A percentile compares a stretch with the other conserved stretches of the same genome.
Conservation (phyloP, 208 protist genomes). For the Acanthamoeba sp. region DNA sequence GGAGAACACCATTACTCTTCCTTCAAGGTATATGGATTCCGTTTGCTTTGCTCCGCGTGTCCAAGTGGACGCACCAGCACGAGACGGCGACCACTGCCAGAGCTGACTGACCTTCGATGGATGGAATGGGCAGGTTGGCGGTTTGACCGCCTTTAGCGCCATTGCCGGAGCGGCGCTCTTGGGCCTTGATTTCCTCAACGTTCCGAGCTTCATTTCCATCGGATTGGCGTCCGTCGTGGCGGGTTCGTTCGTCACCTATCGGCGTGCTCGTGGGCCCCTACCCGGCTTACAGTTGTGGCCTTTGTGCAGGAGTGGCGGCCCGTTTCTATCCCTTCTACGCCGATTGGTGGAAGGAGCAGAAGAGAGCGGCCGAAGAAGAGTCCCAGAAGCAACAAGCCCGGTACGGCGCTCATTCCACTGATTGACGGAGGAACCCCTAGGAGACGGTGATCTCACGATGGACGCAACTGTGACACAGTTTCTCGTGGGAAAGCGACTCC, state of each 20-base stretch:
- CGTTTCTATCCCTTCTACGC: slow-evolving; percentile 19
- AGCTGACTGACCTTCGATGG: no score
- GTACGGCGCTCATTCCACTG: background rate
- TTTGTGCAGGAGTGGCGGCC: background rate
- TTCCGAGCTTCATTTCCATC: slow-evolving; percentile 14
- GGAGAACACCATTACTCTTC: slow-evolving; percentile 23
- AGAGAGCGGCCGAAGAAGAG: background rate
- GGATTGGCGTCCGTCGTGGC: background rate
- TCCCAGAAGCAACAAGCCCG: background rate
- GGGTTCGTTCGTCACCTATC: background rate
- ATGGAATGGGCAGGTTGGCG: background rate
- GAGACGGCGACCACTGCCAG: no score
- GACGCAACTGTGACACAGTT: background rate
- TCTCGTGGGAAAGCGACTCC: background rate
- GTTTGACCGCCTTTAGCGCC: background rate
- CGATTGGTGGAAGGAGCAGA: background rate
- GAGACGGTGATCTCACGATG: background rate
- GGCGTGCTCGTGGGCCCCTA: no score
- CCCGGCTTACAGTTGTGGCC: no score
- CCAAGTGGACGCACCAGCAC: no score
- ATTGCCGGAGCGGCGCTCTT: background rate
- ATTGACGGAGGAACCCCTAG: background rate
- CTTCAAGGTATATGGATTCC: background rate
- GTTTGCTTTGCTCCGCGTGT: no score
- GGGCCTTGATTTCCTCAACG: background rate